phyloP scores from a whole-genome alignment of 345 rosid genomes.

The Syzygium aqueum region DNA sequence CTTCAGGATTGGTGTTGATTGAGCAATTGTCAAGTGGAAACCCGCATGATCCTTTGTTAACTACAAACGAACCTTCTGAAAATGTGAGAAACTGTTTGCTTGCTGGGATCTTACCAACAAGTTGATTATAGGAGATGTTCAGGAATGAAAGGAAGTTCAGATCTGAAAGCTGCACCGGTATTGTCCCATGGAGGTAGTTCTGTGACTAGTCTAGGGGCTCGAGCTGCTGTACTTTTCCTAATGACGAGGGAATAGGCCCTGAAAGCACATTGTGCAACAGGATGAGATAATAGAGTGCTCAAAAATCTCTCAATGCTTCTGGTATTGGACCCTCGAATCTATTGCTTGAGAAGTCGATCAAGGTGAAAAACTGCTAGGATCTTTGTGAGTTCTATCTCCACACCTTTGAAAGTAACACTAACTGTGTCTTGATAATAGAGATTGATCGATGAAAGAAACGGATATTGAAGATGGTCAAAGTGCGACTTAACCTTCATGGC shows the following conservation, averaged over 20 bases:
- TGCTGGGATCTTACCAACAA: constrained; percentile 22
- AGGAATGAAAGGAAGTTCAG: constrained; percentile 15
- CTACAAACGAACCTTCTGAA: neutral
- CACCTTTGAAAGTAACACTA: constrained; percentile 28
- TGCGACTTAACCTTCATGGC: neutral
- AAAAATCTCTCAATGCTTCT: neutral
- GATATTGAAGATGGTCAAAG: neutral
- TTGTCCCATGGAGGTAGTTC: constrained; percentile 19
- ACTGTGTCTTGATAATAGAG: constrained; percentile 20
- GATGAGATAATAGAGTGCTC: constrained; percentile 5
- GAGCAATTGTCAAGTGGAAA: too few species aligned
- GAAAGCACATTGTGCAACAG: constrained; percentile 16
- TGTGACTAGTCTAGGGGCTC: constrained; percentile 8
- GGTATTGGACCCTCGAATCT: constrained; percentile 21
- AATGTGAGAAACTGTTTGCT: constrained; percentile 20
- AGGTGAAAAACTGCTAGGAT: constrained; percentile 27
- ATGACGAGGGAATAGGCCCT: constrained; percentile 10
- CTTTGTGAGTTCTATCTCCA: constrained; percentile 17
- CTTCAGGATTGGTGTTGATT: too few species aligned
- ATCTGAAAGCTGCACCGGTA: constrained; percentile 11
- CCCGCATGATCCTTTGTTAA: neutral
- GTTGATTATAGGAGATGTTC: neutral
- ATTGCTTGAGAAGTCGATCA: constrained; percentile 28
- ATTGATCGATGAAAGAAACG: neutral
- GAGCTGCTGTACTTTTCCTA: constrained; percentile 17